These are phyloP conservation scores for Didymella keratinophila DNA, from an alignment of 2,329 filamentous ascomycete species.

Conservation along the genomic window DNA sequence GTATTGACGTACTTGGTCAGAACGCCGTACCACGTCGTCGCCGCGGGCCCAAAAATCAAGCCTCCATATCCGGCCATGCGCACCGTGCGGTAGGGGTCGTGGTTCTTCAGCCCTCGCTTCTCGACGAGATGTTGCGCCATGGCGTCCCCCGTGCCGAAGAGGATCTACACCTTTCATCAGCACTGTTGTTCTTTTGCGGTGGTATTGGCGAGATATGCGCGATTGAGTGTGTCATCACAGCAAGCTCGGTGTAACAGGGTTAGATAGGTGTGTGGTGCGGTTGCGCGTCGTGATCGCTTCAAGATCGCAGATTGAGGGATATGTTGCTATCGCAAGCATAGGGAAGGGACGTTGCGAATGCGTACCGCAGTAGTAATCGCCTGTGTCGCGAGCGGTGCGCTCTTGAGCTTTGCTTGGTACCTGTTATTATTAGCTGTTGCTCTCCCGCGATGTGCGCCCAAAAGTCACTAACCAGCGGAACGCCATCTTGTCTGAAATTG, in stretches of 20 bases:
- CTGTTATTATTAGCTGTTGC: conserved; percentile 50
- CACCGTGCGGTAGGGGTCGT: conserved; percentile 73
- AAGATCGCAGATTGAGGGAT: neutral
- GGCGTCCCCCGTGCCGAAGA: conserved; percentile 91
- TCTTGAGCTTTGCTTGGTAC: conserved; percentile 86
- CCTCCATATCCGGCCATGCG: conserved; percentile 70
- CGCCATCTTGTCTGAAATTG: conserved; percentile 38
- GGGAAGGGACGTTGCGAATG: neutral
- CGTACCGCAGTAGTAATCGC: conserved; percentile 82
- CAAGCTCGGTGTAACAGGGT: too few species aligned
- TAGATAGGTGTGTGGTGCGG: too few species aligned
- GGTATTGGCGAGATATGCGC: too few species aligned
- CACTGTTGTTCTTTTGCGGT: too few species aligned
- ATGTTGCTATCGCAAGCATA: neutral
- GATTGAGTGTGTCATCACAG: too few species aligned
- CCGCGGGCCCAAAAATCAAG: conserved; percentile 87
- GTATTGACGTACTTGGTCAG: conserved; percentile 74
- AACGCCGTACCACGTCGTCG: conserved; percentile 85
- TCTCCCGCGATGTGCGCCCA: neutral
- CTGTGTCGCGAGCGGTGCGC: conserved; percentile 87
- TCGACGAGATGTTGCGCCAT: conserved; percentile 93
- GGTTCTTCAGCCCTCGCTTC: conserved; percentile 76
- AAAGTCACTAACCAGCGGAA: conserved; percentile 49
- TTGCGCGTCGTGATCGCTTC: neutral
- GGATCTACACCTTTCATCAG: conserved; percentile 59